Conservation (phyloP, 139 green algal species). For the Nannochloris sp. region DNA sequence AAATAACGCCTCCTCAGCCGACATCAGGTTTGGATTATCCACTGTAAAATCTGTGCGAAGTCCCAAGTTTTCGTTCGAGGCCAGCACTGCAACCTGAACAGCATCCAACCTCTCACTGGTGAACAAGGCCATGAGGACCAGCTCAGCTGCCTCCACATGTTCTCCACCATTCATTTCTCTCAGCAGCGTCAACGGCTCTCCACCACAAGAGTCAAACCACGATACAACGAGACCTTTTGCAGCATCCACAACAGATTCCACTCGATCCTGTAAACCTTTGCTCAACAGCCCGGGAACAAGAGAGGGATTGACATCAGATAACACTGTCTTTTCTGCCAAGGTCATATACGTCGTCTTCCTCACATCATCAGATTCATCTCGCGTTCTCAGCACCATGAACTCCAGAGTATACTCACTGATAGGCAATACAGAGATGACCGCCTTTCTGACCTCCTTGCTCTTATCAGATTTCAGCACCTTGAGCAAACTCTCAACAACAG, state of each 20-base stretch:
- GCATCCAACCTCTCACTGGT: conserved; percentile 16
- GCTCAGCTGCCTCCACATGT: conserved; percentile 29
- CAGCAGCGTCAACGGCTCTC: conserved; percentile 34
- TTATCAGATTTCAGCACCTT: conserved; percentile 41
- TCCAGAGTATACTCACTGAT: conserved; percentile 21
- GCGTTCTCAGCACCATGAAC: conserved; percentile 36
- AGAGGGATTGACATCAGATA: conserved; percentile 18
- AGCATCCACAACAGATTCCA: conserved; percentile 10
- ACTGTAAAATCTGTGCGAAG: conserved; percentile 20
- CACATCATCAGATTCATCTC: conserved; percentile 52
- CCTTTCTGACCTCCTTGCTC: conserved; percentile 58
- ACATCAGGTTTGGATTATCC: conserved; percentile 1
- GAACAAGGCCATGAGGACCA: conserved; percentile 34
- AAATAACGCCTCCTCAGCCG: conserved; percentile 26
- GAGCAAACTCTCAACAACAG: conserved; percentile 31
- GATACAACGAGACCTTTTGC: conserved; percentile 22
- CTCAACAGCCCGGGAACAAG: conserved; percentile 28
- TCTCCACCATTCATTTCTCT: conserved; percentile 24
- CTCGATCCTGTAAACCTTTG: conserved; percentile 41
- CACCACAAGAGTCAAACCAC: conserved; percentile 36
- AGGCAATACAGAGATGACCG: conserved; percentile 39
- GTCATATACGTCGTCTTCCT: conserved; percentile 37
- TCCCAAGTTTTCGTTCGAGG: conserved; percentile 14
- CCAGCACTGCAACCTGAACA: conserved; percentile 13
- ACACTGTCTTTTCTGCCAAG: conserved; percentile 27